phyloP scores from a whole-genome alignment of 495 filamentous ascomycete species.

The Hypomontagnella monticulosa region DNA sequence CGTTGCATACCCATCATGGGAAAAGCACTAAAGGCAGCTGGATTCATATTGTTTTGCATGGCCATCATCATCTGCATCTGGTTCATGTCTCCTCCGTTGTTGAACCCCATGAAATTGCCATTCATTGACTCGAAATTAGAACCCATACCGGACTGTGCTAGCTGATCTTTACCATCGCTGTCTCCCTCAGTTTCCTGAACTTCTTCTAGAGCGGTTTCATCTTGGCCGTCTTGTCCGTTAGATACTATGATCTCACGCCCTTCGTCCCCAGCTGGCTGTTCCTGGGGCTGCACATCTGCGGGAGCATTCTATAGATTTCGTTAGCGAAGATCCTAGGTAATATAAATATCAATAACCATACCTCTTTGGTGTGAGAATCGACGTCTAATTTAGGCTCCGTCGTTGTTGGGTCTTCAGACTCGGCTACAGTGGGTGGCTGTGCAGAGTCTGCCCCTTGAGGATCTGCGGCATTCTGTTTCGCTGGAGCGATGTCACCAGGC shows the following conservation, averaged over 20 bases:
- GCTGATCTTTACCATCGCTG: slow-evolving; percentile 48
- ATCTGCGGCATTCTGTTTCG: slow-evolving; percentile 20
- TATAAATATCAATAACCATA: slow-evolving; percentile 8
- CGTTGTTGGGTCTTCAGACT: slow-evolving; percentile 27
- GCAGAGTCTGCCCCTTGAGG: slow-evolving; percentile 15
- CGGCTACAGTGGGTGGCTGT: slow-evolving; percentile 2
- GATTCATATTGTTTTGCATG: slow-evolving; percentile 79
- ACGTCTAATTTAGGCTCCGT: slow-evolving; percentile 6
- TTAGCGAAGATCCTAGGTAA: slow-evolving; percentile 7
- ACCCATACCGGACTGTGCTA: slow-evolving; percentile 46
- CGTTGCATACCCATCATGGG: slow-evolving; percentile 84
- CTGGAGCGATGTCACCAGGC: slow-evolving; percentile 19
- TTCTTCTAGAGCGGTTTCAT: slow-evolving; percentile 42
- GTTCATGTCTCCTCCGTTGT: slow-evolving; percentile 71
- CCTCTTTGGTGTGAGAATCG: slow-evolving; percentile 25
- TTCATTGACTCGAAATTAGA: slow-evolving; percentile 60
- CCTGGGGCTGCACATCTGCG: slow-evolving; percentile 30
- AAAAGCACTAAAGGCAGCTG: slow-evolving; percentile 67
- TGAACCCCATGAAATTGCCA: slow-evolving; percentile 74
- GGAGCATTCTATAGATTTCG: slow-evolving; percentile 4
- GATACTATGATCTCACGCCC: slow-evolving; percentile 31
- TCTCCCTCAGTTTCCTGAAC: slow-evolving; percentile 44
- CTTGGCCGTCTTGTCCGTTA: slow-evolving; percentile 41
- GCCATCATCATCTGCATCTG: slow-evolving; percentile 77
- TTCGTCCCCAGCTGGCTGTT: slow-evolving; percentile 35